Conservation (phyloP, 176 grass and related monocot genomes). For the Lolium rigidum region DNA sequence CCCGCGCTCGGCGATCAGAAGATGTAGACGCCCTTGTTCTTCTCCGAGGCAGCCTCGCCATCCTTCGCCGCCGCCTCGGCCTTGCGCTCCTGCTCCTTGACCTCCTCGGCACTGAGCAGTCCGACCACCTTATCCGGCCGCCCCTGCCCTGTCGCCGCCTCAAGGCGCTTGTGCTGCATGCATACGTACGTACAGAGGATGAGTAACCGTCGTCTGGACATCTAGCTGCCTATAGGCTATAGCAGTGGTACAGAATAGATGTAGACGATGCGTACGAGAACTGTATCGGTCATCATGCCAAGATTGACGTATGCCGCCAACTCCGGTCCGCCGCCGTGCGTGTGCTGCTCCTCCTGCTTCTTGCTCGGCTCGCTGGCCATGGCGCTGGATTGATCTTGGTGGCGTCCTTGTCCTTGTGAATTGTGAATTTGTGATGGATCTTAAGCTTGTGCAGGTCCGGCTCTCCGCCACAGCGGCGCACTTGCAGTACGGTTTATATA, state of each 20-base stretch:
- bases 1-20: neutral
- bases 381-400: neutral
- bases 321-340: neutral
- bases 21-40: neutral
- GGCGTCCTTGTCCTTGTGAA: neutral
- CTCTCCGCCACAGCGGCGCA: neutral
- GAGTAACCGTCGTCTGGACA: neutral
- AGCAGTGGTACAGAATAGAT: neutral
- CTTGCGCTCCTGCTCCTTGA: neutral
- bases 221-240: neutral
- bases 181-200: neutral
- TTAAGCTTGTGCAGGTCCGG: neutral
- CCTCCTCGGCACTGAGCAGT: neutral
- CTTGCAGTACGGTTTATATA: neutral
- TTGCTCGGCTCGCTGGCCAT: neutral
- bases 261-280: neutral
- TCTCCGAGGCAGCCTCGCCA: neutral
- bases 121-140: neutral
- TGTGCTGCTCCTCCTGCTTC: neutral
- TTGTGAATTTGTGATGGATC: neutral
- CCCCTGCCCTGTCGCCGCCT: neutral
- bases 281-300: neutral
- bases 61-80: neutral
- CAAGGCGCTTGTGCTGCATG: neutral
- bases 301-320: neutral